Percentiles rank a stretch among this genome's conserved stretches.
phyloP scores from a whole-genome alignment of 768 basidiomycete genomes.

The Artomyces pyxidatus region DNA sequence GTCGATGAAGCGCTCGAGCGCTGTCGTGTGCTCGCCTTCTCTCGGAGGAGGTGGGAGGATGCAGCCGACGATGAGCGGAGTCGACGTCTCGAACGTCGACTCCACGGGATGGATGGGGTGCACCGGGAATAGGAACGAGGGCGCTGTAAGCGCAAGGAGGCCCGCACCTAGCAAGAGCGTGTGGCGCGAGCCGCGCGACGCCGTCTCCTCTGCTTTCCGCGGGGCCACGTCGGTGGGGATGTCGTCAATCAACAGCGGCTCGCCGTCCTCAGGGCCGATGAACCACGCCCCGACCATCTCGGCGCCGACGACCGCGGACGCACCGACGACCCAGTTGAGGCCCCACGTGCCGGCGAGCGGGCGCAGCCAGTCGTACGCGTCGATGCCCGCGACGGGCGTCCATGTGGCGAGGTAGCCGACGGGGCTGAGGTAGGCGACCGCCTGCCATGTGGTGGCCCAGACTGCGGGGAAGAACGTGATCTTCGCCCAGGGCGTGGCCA shows the following conservation, averaged over 20 bases:
- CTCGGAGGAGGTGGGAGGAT: slow-evolving; percentile 44
- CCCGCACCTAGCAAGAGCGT: slow-evolving; percentile 30
- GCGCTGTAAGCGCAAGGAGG: slow-evolving; percentile 42
- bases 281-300: slow-evolving; percentile 48
- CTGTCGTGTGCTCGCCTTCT: slow-evolving; percentile 33
- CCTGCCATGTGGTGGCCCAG: slow-evolving; percentile 60
- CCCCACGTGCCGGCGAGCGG: slow-evolving; percentile 48
- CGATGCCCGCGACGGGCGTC: slow-evolving; percentile 48
- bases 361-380: slow-evolving; percentile 58
- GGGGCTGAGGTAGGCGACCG: slow-evolving; percentile 47
- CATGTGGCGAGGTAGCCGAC: slow-evolving; percentile 67
- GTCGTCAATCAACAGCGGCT: slow-evolving; percentile 17
- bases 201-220: neutral
- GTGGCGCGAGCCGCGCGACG: slow-evolving; percentile 13
- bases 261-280: slow-evolving; percentile 42
- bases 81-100: slow-evolving; percentile 32
- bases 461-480: slow-evolving; percentile 56
- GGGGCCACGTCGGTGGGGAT: slow-evolving; percentile 9
- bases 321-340: slow-evolving; percentile 68
- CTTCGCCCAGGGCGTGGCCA: slow-evolving; percentile 32
- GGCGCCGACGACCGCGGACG: slow-evolving; percentile 63
- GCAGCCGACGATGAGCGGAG: slow-evolving; percentile 59
- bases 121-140: slow-evolving; percentile 40
- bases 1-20: slow-evolving; percentile 50
- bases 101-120: slow-evolving; percentile 34